Base-by-base conservation (phyloP, 2,329 filamentous ascomycete genomes). In the Fusarium secorum region DNA sequence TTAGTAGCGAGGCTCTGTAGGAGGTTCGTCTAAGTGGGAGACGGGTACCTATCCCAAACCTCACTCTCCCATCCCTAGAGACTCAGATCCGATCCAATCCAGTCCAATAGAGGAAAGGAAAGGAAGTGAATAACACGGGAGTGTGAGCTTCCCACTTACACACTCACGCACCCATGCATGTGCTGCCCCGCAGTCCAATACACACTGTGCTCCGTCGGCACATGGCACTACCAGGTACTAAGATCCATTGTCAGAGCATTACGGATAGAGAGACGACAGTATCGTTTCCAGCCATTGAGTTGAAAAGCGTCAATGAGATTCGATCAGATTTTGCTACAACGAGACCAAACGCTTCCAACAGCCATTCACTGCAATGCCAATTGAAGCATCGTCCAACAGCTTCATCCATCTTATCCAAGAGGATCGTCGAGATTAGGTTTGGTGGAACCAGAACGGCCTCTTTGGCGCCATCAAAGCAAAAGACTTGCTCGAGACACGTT, bases 391-490 rank as follows among this genome's bases (percentile, higher is more conserved):
- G n/a, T 36, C 24, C 26, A 54, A 55, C 17, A 58, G 39, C 48
- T 51, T 38, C 39, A 67, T 48, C 51, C 49, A 52, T 35, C 48
- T 48, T 28, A 49, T 52, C 49, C 46, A 58, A 45, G 22, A 52
- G 33, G 69, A 77, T 74, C 62, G 70, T 78, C 72, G 58, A 78
- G 74, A 78, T 78, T 76, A 72, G 65, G 77, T 78, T 78, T 69
- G 65, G 68, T 75, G 71, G 64, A 52, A 58, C 66, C 49, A n/a
- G 45, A 59, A 70, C 64, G 61, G 42, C 55, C 52, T 55, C 44
- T 38, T 56, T 57, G 49, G 28, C 32, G 33, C 49, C 17, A 54
- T 57, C 30, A 17, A 17, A 46, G 38, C 46, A 26, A 35, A 28
- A 13, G 64, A 71, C 68, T 58, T 72, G 33, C 35, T 22, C 36